Conservation (phyloP, 805 yeast genomes). For the Ogataea nitratoaversa region DNA sequence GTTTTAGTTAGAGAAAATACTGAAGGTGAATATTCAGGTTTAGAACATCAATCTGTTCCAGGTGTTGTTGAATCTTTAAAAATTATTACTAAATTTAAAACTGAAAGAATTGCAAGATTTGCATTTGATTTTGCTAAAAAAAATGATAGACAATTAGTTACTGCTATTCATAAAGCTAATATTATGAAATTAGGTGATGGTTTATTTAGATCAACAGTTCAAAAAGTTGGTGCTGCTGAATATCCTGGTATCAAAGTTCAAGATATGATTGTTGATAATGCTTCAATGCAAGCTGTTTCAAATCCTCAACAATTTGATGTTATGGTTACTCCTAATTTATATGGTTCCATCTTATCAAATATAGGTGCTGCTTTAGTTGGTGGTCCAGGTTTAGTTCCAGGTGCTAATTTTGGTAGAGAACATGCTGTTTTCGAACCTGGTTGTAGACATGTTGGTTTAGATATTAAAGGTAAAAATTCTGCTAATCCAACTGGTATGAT, state of each 20-base stretch:
- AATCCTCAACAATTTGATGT: conserved; percentile 98
- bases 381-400: conserved; percentile 98
- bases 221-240: conserved; percentile 79
- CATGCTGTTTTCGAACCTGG: conserved; percentile 99
- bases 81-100: conserved; percentile 89
- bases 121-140: conserved; percentile 94
- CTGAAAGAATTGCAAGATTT: conserved; percentile 96
- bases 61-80: conserved; percentile 97
- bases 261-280: conserved; percentile 97
- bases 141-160: conserved; percentile 87
- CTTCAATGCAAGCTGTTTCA: conserved; percentile 99
- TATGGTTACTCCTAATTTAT: conserved; percentile 94
- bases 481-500: conserved; percentile 99
- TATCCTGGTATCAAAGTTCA: conserved; percentile 78
- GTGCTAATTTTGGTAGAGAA: conserved; percentile 97
- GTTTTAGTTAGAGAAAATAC: conserved; percentile 98
- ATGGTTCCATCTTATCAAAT: conserved; percentile 96
- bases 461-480: conserved; percentile 87
- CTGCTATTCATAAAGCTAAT: conserved; percentile 98
- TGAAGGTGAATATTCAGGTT: conserved; percentile 97
- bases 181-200: conserved; percentile 99
- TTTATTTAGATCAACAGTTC: conserved; percentile 89
- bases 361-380: conserved; percentile 97
- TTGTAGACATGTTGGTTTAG: conserved; percentile 98
- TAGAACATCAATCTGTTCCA: conserved; percentile 95